These are phyloP conservation scores for Botryotinia globosa DNA, from an alignment of 2,329 filamentous ascomycete genomes.

Conservation along the genomic window DNA sequence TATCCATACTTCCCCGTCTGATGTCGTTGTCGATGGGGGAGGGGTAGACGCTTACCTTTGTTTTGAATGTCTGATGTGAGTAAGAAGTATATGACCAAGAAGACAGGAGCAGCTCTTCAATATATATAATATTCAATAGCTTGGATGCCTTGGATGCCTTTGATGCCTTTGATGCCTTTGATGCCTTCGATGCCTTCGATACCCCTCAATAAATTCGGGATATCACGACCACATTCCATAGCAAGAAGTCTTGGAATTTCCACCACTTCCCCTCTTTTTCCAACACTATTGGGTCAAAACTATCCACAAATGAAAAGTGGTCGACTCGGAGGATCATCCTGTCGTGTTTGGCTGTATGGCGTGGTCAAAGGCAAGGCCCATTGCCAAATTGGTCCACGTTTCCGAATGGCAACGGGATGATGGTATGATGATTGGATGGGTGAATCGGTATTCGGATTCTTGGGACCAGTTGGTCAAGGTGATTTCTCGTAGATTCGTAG, in stretches of 20 bases:
- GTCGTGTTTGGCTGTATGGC: neutral
- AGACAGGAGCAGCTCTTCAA: neutral
- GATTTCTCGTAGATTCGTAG: neutral
- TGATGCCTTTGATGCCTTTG: neutral
- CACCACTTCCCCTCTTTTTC: conserved; percentile 7
- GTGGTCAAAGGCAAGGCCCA: neutral
- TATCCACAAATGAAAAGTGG: conserved; percentile 13
- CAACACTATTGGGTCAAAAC: conserved; percentile 2
- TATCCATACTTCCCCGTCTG: neutral
- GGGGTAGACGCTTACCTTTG: conserved; percentile 1
- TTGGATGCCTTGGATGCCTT: neutral
- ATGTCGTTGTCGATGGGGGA: neutral
- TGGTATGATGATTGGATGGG: neutral
- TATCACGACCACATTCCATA: neutral
- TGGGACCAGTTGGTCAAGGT: neutral
- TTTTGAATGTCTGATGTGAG: neutral
- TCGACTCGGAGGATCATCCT: neutral
- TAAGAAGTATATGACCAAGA: neutral
- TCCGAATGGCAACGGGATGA: neutral
- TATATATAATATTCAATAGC: neutral
- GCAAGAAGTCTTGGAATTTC: neutral
- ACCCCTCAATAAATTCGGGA: neutral
- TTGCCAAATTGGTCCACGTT: conserved; percentile 2
- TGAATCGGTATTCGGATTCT: conserved; percentile 12
- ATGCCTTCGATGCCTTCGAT: neutral